A percentile compares a stretch with the other conserved stretches of the same genome.
These are phyloP conservation scores for Aspergillus fijiensis DNA, from an alignment of 2,329 filamentous ascomycete species.

Conservation along the genomic window DNA sequence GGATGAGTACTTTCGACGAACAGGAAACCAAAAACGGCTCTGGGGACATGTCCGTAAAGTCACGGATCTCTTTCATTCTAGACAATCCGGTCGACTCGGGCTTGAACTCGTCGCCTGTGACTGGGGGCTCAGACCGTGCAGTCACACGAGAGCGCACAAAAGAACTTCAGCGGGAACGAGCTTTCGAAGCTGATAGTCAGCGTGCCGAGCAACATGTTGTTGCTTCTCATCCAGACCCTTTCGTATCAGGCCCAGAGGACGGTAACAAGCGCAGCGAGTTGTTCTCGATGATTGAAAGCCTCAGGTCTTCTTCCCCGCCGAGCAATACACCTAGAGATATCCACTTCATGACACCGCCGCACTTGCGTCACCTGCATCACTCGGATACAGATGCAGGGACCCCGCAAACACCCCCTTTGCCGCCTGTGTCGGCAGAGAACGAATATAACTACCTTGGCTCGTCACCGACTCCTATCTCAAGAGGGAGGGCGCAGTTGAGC, in stretches of 20 bases:
- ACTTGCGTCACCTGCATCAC: slow-evolving; percentile 28
- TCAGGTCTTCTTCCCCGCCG: slow-evolving; percentile 52
- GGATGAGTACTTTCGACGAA: not conserved
- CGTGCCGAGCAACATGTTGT: slow-evolving; percentile 64
- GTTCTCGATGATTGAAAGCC: slow-evolving; percentile 65
- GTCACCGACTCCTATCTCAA: slow-evolving; percentile 53
- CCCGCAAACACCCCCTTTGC: slow-evolving; percentile 45
- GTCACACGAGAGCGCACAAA: slow-evolving; percentile 27
- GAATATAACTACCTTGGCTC: slow-evolving; percentile 51
- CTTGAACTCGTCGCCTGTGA: slow-evolving; percentile 33
- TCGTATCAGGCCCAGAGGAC: slow-evolving; percentile 55
- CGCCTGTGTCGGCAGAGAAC: slow-evolving; percentile 37
- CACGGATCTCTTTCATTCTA: slow-evolving; percentile 18
- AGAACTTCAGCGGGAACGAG: slow-evolving; percentile 31
- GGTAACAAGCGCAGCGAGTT: slow-evolving; percentile 68
- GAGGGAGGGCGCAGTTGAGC: slow-evolving; percentile 27
- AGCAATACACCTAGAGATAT: slow-evolving; percentile 27
- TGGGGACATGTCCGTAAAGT: slow-evolving; percentile 13
- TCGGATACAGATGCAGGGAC: slow-evolving; percentile 27
- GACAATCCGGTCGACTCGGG: slow-evolving; percentile 14
- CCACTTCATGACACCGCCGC: slow-evolving; percentile 31
- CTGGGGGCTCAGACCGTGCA: slow-evolving; percentile 16
- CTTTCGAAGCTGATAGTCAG: slow-evolving; percentile 57
- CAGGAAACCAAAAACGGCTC: not conserved
- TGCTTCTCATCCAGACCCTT: slow-evolving; percentile 61